Conservation (phyloP, 306 rosid species). For the Glycine latifolia region DNA sequence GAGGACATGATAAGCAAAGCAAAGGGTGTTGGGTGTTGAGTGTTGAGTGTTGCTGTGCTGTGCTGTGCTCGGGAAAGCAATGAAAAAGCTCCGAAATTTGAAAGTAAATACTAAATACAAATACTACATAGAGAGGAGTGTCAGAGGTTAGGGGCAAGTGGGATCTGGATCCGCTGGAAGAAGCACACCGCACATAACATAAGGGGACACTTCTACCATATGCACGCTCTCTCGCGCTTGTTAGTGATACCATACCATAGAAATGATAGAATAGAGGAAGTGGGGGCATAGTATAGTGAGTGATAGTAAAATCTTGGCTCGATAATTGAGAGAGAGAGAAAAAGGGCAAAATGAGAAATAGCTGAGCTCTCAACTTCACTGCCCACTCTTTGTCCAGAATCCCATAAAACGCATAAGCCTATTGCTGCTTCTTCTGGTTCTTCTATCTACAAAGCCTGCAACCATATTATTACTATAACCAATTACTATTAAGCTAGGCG, state of each 20-base stretch:
- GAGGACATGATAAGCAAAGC: background rate
- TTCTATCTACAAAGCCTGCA: too few species aligned
- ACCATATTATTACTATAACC: conserved; percentile 11
- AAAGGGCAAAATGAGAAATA: conserved; percentile 4
- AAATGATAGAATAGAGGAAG: too few species aligned
- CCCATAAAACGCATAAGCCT: conserved; percentile 49
- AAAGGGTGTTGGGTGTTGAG: conserved; percentile 19
- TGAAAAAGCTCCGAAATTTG: background rate
- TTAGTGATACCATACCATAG: too few species aligned
- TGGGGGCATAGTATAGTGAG: background rate
- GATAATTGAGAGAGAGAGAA: background rate
- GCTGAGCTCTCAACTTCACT: conserved; percentile 46
- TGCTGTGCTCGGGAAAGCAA: conserved; percentile 28
- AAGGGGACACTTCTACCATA: background rate
- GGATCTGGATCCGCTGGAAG: conserved; percentile 67
- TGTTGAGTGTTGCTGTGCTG: too few species aligned
- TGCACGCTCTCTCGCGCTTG: background rate
- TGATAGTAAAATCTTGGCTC: conserved; percentile 35
- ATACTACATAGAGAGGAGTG: conserved; percentile 17
- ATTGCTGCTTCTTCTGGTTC: conserved; percentile 25
- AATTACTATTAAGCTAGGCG: conserved; percentile 44
- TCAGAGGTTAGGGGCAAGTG: conserved; percentile 71
- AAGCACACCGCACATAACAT: conserved; percentile 30
- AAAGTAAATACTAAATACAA: background rate
- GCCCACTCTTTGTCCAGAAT: conserved; percentile 38